A percentile compares a stretch with the other conserved stretches of the same genome.
These are phyloP conservation scores for Heliocybe sulcata DNA, from an alignment of 1,284 basidiomycete species.

Conservation along the genomic window DNA sequence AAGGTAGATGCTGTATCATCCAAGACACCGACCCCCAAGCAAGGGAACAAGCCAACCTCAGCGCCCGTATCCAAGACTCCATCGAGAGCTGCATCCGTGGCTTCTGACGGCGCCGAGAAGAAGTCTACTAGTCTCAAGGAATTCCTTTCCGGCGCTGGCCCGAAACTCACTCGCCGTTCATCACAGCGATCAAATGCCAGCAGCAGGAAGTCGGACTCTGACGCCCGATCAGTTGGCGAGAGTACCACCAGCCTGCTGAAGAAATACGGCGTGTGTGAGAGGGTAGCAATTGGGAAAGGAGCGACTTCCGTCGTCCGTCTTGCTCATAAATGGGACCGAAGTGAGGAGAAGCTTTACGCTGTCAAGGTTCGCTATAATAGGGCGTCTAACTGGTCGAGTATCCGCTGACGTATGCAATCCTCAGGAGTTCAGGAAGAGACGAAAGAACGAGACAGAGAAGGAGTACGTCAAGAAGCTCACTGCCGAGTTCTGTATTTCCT, in stretches of 20 bases:
- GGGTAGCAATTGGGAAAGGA: conserved; percentile 95
- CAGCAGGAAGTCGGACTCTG: conserved; percentile 63
- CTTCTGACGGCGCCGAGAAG: conserved; percentile 53
- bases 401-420: not conserved
- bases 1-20: conserved; percentile 15
- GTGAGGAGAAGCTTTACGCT: conserved; percentile 96
- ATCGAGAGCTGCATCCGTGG: conserved; percentile 27
- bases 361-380: conserved; percentile 65
- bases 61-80: conserved; percentile 4
- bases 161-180: conserved; percentile 66
- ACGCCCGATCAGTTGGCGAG: conserved; percentile 41
- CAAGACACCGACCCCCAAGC: not conserved
- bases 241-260: conserved; percentile 64
- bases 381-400: conserved; percentile 1
- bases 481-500: conserved; percentile 98
- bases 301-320: conserved; percentile 95
- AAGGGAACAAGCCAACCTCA: conserved; percentile 19
- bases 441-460: conserved; percentile 98
- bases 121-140: conserved; percentile 79
- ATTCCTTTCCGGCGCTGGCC: conserved; percentile 51
- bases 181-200: conserved; percentile 64
- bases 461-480: conserved; percentile 99
- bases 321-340: conserved; percentile 98
- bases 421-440: conserved; percentile 94
- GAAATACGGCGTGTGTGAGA: conserved; percentile 97